These are phyloP conservation scores for Apiospora saccharicola DNA, from an alignment of 2,329 filamentous ascomycete genomes.

Conservation along the genomic window DNA sequence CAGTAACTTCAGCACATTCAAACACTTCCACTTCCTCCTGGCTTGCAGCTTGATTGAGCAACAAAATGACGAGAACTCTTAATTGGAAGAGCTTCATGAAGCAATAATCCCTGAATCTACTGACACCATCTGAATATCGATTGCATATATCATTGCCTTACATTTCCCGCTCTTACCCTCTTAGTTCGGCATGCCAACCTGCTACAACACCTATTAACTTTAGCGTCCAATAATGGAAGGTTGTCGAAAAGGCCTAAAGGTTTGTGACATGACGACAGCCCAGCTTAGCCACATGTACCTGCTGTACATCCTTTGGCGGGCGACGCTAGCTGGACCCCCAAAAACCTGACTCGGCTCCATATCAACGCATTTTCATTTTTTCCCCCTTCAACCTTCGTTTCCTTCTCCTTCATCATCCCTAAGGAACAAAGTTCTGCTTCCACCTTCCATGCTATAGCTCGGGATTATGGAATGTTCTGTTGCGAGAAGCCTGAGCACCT, in stretches of 20 bases:
- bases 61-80: background rate
- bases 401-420: background rate
- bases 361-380: constrained; percentile 3
- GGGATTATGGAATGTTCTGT: background rate
- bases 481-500: background rate
- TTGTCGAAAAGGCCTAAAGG: background rate
- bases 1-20: background rate
- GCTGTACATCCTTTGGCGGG: background rate
- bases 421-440: too few species aligned
- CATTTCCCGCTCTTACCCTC: background rate
- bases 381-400: background rate
- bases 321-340: background rate
- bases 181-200: background rate
- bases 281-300: background rate
- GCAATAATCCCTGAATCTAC: background rate
- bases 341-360: constrained; percentile 3
- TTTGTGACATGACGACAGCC: background rate
- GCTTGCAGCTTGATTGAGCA: background rate
- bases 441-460: background rate
- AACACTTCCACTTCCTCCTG: background rate
- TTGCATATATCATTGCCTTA: background rate
- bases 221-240: background rate
- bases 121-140: background rate
- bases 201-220: background rate
- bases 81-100: background rate